phyloP scores from a whole-genome alignment of 129 eudicot species.

The Scalesia atractyloides region DNA sequence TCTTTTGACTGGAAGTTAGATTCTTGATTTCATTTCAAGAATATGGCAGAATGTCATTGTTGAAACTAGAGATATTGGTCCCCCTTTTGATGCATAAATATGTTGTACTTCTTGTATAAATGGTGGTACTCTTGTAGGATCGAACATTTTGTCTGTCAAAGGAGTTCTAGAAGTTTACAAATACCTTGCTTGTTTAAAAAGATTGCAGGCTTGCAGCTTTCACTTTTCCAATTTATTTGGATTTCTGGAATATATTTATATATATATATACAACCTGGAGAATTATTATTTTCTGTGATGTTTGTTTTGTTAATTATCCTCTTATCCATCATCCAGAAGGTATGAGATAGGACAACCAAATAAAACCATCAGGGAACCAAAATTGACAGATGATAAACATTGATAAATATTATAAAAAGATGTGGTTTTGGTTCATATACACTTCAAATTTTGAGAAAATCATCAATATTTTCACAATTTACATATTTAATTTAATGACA shows the following conservation, averaged over 20 bases:
- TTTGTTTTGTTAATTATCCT: not conserved
- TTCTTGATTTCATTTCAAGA: slow-evolving; percentile 14
- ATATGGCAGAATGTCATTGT: slow-evolving; percentile 1
- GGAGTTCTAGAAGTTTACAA: slow-evolving; percentile 25
- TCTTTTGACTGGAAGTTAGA: slow-evolving; percentile 15
- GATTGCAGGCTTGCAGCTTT: slow-evolving; percentile 32
- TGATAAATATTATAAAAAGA: not conserved
- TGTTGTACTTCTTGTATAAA: slow-evolving; percentile 32
- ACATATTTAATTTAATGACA: no score
- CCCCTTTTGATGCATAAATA: slow-evolving; percentile 27
- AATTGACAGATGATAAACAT: not conserved
- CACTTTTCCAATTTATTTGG: not conserved
- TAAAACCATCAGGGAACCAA: not conserved
- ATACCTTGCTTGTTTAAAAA: slow-evolving; percentile 27
- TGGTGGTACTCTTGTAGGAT: slow-evolving; percentile 19
- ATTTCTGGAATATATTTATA: no score
- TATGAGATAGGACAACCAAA: not conserved
- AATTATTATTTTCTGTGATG: not conserved
- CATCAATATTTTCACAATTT: no score
- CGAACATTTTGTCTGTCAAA: slow-evolving; percentile 22
- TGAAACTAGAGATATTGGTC: slow-evolving; percentile 23
- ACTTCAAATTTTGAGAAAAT: no score
- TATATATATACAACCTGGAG: not conserved
- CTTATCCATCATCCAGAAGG: not conserved
- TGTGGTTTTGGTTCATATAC: not conserved